Evolutionary conservation across 768 basidiomycete genomes (phyloP).

Genomic region (Russula lepida): DNA sequence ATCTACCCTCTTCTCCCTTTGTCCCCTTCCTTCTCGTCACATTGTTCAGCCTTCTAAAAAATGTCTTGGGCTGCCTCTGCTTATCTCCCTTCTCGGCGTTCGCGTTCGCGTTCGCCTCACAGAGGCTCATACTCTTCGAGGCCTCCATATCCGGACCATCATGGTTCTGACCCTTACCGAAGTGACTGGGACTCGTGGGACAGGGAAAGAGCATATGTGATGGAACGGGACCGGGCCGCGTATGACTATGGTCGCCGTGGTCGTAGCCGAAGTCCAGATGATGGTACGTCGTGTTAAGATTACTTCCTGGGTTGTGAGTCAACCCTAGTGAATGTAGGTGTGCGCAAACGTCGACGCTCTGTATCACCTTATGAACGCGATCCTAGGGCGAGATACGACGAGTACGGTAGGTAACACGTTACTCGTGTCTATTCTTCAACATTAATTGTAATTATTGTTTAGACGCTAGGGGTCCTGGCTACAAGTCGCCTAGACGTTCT

Average conservation of each 20-base stretch:
- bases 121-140: conserved; percentile 45
- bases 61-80: conserved; percentile 62
- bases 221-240: conserved; percentile 59
- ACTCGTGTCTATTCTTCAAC: conserved; percentile 14
- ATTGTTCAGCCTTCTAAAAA: conserved; percentile 39
- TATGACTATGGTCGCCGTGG: conserved; percentile 65
- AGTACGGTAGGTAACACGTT: conserved; percentile 51
- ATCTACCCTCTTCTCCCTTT: conserved; percentile 46
- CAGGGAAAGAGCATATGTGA: conserved; percentile 59
- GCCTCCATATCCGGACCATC: conserved; percentile 48
- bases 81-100: conserved; percentile 67
- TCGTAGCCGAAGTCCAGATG: conserved; percentile 78
- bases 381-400: conserved; percentile 74
- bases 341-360: conserved; percentile 70
- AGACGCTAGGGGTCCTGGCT: conserved; percentile 57
- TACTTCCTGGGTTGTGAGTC: neutral
- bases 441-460: conserved; percentile 37
- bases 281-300: conserved; percentile 36
- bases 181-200: conserved; percentile 65
- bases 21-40: conserved; percentile 46
- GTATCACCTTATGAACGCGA: conserved; percentile 75
- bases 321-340: conserved; percentile 34
- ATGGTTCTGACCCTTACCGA: conserved; percentile 51
- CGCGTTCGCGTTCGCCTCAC: conserved; percentile 73
- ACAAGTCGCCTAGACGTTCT: conserved; percentile 55